Percentiles rank a stretch among this genome's conserved stretches.
These are phyloP conservation scores for Aspergillus japonicus DNA, from an alignment of 2,329 filamentous ascomycete species.

Conservation along the genomic window DNA sequence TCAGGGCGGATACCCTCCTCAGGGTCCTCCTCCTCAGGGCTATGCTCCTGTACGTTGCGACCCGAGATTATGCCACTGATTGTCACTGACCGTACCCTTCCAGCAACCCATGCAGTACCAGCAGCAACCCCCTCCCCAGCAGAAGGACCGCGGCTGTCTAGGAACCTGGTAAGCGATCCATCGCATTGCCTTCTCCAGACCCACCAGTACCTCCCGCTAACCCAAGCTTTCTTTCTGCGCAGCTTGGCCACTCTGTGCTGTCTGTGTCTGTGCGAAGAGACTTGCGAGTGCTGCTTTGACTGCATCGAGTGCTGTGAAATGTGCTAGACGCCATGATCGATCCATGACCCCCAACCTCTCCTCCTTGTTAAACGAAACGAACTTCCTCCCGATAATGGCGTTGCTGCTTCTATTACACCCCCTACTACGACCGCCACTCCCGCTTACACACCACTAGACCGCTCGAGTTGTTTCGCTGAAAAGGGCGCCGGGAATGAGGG, in stretches of 20 bases:
- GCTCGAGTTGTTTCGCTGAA: not conserved
- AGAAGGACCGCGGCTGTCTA: slow-evolving; percentile 54
- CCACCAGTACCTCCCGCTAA: slow-evolving; percentile 10
- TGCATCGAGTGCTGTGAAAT: slow-evolving; percentile 55
- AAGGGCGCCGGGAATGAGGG: not conserved
- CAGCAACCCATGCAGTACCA: slow-evolving; percentile 49
- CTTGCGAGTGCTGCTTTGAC: slow-evolving; percentile 64
- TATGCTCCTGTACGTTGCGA: slow-evolving; percentile 25
- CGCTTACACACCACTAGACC: not conserved
- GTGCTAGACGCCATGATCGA: slow-evolving; percentile 30
- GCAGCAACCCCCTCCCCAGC: slow-evolving; percentile 48
- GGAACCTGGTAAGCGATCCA: slow-evolving; percentile 47
- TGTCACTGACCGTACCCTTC: slow-evolving; percentile 26
- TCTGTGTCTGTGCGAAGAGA: slow-evolving; percentile 64
- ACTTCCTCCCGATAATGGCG: not conserved
- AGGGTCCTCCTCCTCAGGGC: slow-evolving; percentile 29
- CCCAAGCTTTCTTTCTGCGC: not conserved
- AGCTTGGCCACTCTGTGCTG: slow-evolving; percentile 60
- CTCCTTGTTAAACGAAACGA: slow-evolving; percentile 19
- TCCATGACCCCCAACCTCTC: slow-evolving; percentile 18
- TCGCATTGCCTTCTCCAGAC: not conserved
- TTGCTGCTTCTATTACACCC: not conserved
- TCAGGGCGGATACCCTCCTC: slow-evolving; percentile 31
- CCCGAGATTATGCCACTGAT: slow-evolving; percentile 15
- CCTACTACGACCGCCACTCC: not conserved